These are phyloP conservation scores for Tolypocladium paradoxum DNA, from an alignment of 2,329 filamentous ascomycete species.

Conservation along the genomic window DNA sequence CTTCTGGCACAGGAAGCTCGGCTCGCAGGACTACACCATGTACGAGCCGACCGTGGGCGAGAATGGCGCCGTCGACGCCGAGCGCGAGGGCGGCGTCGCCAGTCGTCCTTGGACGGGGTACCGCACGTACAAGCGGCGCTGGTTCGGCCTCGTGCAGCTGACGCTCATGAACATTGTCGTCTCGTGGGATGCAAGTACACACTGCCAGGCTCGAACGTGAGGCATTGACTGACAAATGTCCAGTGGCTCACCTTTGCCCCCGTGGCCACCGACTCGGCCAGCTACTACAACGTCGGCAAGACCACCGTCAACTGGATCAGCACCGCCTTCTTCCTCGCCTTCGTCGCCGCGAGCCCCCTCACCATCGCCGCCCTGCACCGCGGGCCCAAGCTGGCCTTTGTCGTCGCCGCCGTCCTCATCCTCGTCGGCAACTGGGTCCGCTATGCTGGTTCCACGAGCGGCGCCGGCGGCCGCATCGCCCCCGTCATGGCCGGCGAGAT, in stretches of 20 bases:
- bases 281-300: constrained; percentile 66
- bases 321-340: constrained; percentile 78
- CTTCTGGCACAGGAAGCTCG: constrained; percentile 20
- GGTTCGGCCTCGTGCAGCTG: constrained; percentile 76
- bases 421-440: constrained; percentile 86
- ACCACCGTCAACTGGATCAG: constrained; percentile 86
- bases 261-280: constrained; percentile 60
- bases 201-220: too few relatives aligned
- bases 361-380: constrained; percentile 69
- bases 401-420: constrained; percentile 60
- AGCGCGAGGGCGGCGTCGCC: constrained; percentile 13
- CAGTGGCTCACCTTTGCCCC: constrained; percentile 87
- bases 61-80: constrained; percentile 8
- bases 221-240: background rate
- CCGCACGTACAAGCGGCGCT: constrained; percentile 67
- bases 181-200: constrained; percentile 67
- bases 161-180: constrained; percentile 85
- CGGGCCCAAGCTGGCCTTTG: constrained; percentile 69
- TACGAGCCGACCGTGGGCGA: constrained; percentile 11
- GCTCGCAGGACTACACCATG: constrained; percentile 17
- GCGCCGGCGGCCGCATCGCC: constrained; percentile 53
- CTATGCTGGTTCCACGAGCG: constrained; percentile 55
- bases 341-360: constrained; percentile 60
- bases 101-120: constrained; percentile 22
- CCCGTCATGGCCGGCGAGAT: constrained; percentile 87